These are phyloP conservation scores for Bassia scoparia DNA, from an alignment of 148 eudicot genomes.

Conservation along the genomic window DNA sequence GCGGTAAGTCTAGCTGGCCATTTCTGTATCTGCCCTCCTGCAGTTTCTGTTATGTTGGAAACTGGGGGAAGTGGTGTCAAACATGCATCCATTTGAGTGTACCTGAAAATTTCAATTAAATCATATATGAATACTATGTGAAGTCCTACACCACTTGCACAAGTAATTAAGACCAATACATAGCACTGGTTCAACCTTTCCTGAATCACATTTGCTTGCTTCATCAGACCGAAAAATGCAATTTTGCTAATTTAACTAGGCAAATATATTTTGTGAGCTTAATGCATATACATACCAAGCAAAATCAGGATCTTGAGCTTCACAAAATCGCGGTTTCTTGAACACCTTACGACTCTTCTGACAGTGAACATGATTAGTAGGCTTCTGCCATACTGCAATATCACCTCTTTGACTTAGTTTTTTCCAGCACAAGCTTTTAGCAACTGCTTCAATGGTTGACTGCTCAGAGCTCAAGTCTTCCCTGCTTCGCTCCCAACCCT, in stretches of 20 bases:
- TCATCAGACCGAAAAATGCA: no score
- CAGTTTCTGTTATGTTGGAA: conserved; percentile 44
- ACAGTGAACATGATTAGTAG: conserved; percentile 41
- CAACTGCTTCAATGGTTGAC: conserved; percentile 37
- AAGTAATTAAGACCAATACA: no score
- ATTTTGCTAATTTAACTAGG: not conserved
- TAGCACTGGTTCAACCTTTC: no score
- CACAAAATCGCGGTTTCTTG: conserved; percentile 59
- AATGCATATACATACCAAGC: conserved; percentile 54
- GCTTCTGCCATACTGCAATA: conserved; percentile 50
- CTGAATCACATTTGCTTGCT: no score
- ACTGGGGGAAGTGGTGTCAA: conserved; percentile 75
- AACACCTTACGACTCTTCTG: conserved; percentile 25
- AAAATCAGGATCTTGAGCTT: conserved; percentile 45
- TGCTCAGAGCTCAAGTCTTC: conserved; percentile 46
- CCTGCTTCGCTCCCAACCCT: conserved; percentile 43
- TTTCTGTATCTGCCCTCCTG: conserved; percentile 59
- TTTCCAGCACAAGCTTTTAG: conserved; percentile 54
- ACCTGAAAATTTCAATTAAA: conserved; percentile 36
- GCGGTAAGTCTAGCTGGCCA: conserved; percentile 76
- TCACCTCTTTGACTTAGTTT: conserved; percentile 47
- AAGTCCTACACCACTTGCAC: no score
- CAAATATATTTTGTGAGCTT: not conserved
- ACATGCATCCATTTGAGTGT: conserved; percentile 69
- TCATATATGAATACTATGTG: not conserved